These are phyloP conservation scores for Mucor ambiguus DNA, from an alignment of 371 early-diverging fungal genomes.

Conservation along the genomic window DNA sequence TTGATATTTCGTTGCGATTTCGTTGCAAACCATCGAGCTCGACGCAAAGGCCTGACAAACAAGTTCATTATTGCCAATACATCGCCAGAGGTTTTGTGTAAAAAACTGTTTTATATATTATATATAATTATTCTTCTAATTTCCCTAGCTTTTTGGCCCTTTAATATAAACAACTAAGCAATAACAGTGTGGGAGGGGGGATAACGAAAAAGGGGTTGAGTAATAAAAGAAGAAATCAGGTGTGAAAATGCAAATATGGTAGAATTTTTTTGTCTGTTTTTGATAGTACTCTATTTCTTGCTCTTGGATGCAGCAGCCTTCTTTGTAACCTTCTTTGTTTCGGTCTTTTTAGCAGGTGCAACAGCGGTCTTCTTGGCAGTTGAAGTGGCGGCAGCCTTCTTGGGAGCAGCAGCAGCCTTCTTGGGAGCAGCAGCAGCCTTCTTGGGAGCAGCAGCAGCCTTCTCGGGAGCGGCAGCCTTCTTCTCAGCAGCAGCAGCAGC, in stretches of 20 bases:
- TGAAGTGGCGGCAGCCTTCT: conserved; percentile 4
- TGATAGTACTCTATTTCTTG: conserved; percentile 12
- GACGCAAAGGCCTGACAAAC: no score
- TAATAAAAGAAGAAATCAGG: neutral
- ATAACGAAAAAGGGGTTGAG: neutral
- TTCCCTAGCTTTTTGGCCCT: neutral
- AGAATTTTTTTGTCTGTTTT: neutral
- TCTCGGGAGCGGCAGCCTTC: conserved; percentile 5
- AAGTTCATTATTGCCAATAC: no score
- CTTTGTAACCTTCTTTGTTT: conserved; percentile 16
- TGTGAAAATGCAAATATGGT: conserved; percentile 3
- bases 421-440: neutral
- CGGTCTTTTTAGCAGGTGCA: conserved; percentile 12
- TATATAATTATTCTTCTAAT: neutral
- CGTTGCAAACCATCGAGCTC: no score
- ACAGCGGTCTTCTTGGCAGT: conserved; percentile 8
- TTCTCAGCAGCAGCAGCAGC: neutral
- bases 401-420: conserved; percentile 3
- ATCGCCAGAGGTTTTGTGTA: neutral
- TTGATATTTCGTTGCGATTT: neutral
- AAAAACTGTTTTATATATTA: conserved; percentile 5
- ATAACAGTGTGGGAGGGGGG: neutral
- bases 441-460: neutral
- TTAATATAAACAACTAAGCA: neutral
- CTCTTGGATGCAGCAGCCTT: conserved; percentile 9